These are phyloP conservation scores for Ephemerocybe angulata DNA, from an alignment of 768 basidiomycete species.

Conservation along the genomic window DNA sequence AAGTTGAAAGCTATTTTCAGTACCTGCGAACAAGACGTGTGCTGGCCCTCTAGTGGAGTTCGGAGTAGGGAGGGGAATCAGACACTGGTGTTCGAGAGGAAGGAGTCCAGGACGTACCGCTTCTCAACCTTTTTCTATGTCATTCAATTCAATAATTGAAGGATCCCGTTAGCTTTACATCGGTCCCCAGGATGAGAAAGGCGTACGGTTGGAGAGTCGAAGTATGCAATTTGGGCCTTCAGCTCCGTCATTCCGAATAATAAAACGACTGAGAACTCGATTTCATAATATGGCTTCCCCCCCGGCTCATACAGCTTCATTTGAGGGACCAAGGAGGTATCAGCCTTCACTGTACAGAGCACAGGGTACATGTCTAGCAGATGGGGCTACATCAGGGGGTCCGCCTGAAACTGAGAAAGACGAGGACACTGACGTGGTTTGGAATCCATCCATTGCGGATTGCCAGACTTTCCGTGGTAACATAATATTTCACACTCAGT, in stretches of 20 bases:
- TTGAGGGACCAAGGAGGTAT: not conserved
- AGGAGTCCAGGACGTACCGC: too few relatives aligned
- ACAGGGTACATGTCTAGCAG: not conserved
- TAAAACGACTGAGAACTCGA: not conserved
- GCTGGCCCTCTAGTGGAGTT: too few relatives aligned
- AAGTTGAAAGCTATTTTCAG: too few relatives aligned
- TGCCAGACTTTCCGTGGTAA: not conserved
- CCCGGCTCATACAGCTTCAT: not conserved
- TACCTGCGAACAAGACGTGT: too few relatives aligned
- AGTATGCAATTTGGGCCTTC: constrained; percentile 1
- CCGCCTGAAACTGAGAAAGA: not conserved
- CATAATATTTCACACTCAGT: not conserved
- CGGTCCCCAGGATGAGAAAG: too few relatives aligned
- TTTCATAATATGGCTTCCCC: not conserved
- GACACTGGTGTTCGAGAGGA: too few relatives aligned
- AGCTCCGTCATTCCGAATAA: constrained; percentile 7
- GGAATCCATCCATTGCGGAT: not conserved
- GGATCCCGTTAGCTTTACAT: too few relatives aligned
- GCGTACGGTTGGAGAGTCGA: not conserved
- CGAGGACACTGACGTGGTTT: not conserved
- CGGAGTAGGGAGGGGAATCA: too few relatives aligned
- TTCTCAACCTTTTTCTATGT: too few relatives aligned
- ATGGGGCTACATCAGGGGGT: too few relatives aligned
- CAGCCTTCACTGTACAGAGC: not conserved
- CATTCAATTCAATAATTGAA: too few relatives aligned